Evolutionary conservation across 371 early-diverging fungal species (phyloP).

Genomic region (Entomophthora muscae): DNA sequence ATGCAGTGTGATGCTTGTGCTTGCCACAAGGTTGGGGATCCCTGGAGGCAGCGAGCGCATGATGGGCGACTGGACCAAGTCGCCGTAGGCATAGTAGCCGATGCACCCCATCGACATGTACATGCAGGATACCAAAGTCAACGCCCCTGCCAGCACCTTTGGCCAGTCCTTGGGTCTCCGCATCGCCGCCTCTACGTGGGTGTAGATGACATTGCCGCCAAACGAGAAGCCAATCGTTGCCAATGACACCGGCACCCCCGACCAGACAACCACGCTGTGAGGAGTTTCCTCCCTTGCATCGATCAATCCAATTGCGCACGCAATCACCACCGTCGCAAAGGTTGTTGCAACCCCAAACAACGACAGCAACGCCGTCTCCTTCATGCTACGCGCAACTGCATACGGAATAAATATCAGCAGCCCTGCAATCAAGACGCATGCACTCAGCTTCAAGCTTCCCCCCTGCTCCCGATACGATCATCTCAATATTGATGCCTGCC

Average conservation of each 20-base stretch:
- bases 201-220: slow-evolving; percentile 63
- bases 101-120: slow-evolving; percentile 54
- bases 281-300: slow-evolving; percentile 9
- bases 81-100: slow-evolving; percentile 71
- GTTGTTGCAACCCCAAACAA: slow-evolving; percentile 31
- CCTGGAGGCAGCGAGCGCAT: slow-evolving; percentile 46
- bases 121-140: slow-evolving; percentile 45
- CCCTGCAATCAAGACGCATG: neutral
- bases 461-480: slow-evolving; percentile 18
- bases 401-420: neutral
- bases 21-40: slow-evolving; percentile 38
- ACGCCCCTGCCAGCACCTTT: slow-evolving; percentile 44
- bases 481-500: slow-evolving; percentile 19
- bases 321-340: slow-evolving; percentile 21
- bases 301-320: slow-evolving; percentile 18
- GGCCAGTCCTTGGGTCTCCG: slow-evolving; percentile 46
- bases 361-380: slow-evolving; percentile 14
- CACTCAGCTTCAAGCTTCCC: neutral
- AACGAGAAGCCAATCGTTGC: slow-evolving; percentile 57
- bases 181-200: slow-evolving; percentile 22
- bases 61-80: slow-evolving; percentile 41
- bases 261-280: neutral
- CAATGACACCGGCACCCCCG: slow-evolving; percentile 8
- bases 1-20: slow-evolving; percentile 55
- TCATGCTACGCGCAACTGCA: neutral